These are phyloP conservation scores for Neurospora sp. DNA, from an alignment of 495 filamentous ascomycete species.

Conservation along the genomic window DNA sequence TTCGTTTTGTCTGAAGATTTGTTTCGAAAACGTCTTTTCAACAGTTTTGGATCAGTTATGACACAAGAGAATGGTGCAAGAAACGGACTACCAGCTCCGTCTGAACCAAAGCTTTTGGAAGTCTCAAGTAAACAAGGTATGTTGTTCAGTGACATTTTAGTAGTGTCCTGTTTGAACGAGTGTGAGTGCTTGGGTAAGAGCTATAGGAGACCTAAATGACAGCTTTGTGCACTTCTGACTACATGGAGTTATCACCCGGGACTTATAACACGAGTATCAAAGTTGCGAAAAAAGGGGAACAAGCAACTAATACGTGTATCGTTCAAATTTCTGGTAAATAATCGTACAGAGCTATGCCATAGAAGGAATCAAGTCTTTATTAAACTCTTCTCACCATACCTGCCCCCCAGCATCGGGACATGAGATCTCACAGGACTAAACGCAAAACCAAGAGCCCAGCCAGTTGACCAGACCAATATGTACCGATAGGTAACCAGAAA, in stretches of 20 bases:
- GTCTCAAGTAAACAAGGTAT: background rate
- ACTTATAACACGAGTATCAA: background rate
- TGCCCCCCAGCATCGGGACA: background rate
- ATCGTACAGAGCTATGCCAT: background rate
- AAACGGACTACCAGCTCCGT: background rate
- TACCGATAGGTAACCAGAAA: background rate
- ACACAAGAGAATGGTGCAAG: background rate
- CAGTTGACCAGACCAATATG: background rate
- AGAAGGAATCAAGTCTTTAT: background rate
- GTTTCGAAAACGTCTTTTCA: background rate
- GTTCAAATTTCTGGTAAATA: background rate
- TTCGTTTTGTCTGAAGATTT: background rate
- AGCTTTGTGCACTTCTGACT: background rate
- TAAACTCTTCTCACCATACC: background rate
- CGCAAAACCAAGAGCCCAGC: background rate
- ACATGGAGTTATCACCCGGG: background rate
- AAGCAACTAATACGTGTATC: background rate
- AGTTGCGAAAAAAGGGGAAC: background rate
- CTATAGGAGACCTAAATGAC: background rate
- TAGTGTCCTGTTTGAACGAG: background rate
- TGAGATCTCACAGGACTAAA: background rate
- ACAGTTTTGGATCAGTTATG: background rate
- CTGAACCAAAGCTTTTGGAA: background rate
- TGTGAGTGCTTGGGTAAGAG: background rate
- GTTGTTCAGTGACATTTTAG: background rate